Evolutionary conservation across 306 rosid genomes (phyloP), one percentile per base, ranked within the genome.

Genomic region (Cicer yamashitae): DNA sequence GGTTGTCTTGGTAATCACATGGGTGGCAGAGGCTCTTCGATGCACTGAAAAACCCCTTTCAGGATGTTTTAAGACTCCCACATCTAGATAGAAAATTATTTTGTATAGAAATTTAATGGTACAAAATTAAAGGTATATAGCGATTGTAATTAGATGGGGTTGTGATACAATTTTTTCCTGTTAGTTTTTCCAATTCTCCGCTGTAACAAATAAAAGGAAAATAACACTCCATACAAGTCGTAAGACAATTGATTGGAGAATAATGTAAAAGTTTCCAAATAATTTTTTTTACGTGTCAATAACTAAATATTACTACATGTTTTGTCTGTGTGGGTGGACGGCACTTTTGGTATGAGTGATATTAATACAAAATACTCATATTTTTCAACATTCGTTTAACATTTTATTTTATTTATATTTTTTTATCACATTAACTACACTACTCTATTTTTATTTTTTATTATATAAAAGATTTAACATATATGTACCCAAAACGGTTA

Each of bases 1-100:
- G 94, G 80, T 78, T 8, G 5, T 80, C 40, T 84, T 89, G 76
- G 86, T 83, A n/a, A 9, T 88, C 3, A 37, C 54, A 6, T 89
- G 84, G 85, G 48, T 88, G 22, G 71, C 58, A 18, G 77, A 83
- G 73, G 83, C 82, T 70, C 74, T 81, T 64, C 89, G 79, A 47
- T 83, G 86, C 62, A 73, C 67, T 67, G 65, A 77, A 10, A 86
- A 64, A 82, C 45, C 83, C 25, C 14, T 77, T 59, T 82, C 83
- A 25, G 6, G 20, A 2, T 79, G 70, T 77, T 77, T 79, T 50
- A 71, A 79, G 74, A 71, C 47, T 15, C 73, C 66, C 10, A 10
- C 5, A 52, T 39, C n/a, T 12, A 70, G 52, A 67, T 81, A 81
- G 74, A 44, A 56, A 41, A 3, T 37, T 54, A 39, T 60, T 39